A percentile compares a stretch with the other conserved stretches of the same genome.
Conservation (phyloP, 345 rosid species). For the Brassica carinata region DNA sequence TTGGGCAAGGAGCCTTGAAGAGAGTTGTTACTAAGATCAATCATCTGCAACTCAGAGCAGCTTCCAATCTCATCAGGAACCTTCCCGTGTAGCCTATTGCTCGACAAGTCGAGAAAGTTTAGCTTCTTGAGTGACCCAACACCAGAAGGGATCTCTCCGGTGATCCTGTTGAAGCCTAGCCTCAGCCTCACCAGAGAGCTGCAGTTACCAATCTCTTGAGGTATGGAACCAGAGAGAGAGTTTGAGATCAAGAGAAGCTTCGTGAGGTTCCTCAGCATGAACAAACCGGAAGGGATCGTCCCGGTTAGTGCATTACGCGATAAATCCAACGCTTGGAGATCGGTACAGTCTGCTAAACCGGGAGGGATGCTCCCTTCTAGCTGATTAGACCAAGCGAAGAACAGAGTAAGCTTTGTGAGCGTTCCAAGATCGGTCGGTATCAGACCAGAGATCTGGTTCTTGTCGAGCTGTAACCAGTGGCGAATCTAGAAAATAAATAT, state of each 20-base stretch:
- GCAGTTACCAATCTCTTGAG: conserved; percentile 72
- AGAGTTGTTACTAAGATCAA: conserved; percentile 77
- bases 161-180: conserved; percentile 71
- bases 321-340: conserved; percentile 79
- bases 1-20: conserved; percentile 67
- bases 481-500: no score
- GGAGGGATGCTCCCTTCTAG: conserved; percentile 93
- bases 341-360: conserved; percentile 56
- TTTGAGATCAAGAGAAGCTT: conserved; percentile 76
- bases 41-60: conserved; percentile 74
- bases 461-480: conserved; percentile 62
- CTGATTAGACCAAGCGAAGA: conserved; percentile 91
- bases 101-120: conserved; percentile 75
- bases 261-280: conserved; percentile 75
- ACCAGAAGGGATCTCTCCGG: conserved; percentile 68
- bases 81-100: conserved; percentile 66
- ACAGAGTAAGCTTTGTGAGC: conserved; percentile 64
- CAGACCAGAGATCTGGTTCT: conserved; percentile 81
- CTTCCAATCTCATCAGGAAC: conserved; percentile 77
- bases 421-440: conserved; percentile 77
- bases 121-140: conserved; percentile 65
- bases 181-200: conserved; percentile 74
- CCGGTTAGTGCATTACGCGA: conserved; percentile 84
- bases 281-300: conserved; percentile 68
- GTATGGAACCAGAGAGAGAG: conserved; percentile 70